phyloP scores from a whole-genome alignment of 225 moss, liverwort and hornwort genomes.

The Polytrichum formosum region DNA sequence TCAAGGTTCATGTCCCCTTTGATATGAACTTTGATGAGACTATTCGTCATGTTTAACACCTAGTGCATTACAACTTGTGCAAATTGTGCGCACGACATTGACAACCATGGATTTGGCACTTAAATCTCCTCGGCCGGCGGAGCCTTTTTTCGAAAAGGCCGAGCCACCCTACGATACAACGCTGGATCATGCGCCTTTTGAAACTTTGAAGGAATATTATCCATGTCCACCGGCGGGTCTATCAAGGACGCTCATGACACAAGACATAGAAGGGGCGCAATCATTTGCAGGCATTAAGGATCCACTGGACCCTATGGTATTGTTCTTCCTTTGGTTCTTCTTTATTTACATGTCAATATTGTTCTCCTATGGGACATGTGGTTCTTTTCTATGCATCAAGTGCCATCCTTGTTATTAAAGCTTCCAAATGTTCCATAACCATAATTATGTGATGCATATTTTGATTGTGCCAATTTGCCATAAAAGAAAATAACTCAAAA shows the following conservation, averaged over 20 bases:
- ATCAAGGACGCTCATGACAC: conserved; percentile 65
- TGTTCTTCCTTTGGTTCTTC: neutral
- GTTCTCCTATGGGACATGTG: too few relatives aligned
- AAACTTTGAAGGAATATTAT: conserved; percentile 56
- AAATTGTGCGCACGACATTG: neutral
- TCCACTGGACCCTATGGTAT: conserved; percentile 75
- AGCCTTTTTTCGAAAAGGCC: conserved; percentile 26
- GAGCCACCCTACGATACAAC: conserved; percentile 37
- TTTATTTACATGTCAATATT: too few relatives aligned
- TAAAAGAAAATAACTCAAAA: too few relatives aligned
- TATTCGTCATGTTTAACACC: too few relatives aligned
- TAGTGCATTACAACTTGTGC: too few relatives aligned
- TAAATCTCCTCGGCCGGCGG: conserved; percentile 22
- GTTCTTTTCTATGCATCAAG: too few relatives aligned
- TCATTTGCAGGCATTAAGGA: conserved; percentile 57
- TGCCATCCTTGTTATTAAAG: too few relatives aligned
- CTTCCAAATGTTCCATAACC: too few relatives aligned
- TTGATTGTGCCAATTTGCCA: too few relatives aligned
- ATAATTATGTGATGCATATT: too few relatives aligned
- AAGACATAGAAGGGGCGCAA: conserved; percentile 70
- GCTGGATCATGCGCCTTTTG: conserved; percentile 69
- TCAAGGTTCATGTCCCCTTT: too few relatives aligned
- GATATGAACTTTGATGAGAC: too few relatives aligned
- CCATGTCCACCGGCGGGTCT: conserved; percentile 42
- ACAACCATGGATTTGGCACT: conserved; percentile 44